phyloP scores from a whole-genome alignment of 2,329 filamentous ascomycete genomes.

The Cercospora berteroae region DNA sequence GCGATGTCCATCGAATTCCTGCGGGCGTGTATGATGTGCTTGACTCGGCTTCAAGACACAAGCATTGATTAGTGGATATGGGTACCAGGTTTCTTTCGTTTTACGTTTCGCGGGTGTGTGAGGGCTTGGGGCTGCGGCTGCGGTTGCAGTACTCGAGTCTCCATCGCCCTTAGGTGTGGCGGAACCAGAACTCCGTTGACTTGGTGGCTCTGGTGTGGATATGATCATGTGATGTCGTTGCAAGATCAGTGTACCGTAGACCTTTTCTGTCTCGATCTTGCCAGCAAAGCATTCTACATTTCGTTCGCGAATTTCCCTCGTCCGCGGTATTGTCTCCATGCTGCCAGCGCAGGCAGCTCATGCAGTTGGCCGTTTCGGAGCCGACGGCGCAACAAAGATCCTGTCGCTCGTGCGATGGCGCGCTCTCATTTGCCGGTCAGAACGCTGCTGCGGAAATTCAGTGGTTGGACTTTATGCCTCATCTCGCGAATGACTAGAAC shows the following conservation, averaged over 20 bases:
- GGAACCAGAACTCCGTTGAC: neutral
- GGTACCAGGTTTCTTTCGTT: constrained; percentile 69
- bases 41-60: constrained; percentile 68
- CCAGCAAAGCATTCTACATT: constrained; percentile 3
- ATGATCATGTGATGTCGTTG: constrained; percentile 65
- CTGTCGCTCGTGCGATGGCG: neutral
- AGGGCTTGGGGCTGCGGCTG: neutral
- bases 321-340: constrained; percentile 5
- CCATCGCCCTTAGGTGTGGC: neutral
- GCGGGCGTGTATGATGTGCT: constrained; percentile 16
- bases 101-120: neutral
- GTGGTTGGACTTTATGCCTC: neutral
- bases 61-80: constrained; percentile 84
- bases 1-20: constrained; percentile 10
- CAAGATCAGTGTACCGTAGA: constrained; percentile 59
- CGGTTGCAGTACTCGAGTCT: neutral
- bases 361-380: neutral
- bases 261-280: neutral
- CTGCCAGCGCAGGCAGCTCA: neutral
- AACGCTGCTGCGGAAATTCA: neutral
- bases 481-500: neutral
- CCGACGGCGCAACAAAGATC: neutral
- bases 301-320: constrained; percentile 4
- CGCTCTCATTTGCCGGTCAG: neutral
- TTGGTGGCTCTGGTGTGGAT: constrained; percentile 46